Percentiles rank a stretch among this genome's conserved stretches.
Conservation (phyloP, 768 basidiomycete species). For the Tephrocybe sp. region DNA sequence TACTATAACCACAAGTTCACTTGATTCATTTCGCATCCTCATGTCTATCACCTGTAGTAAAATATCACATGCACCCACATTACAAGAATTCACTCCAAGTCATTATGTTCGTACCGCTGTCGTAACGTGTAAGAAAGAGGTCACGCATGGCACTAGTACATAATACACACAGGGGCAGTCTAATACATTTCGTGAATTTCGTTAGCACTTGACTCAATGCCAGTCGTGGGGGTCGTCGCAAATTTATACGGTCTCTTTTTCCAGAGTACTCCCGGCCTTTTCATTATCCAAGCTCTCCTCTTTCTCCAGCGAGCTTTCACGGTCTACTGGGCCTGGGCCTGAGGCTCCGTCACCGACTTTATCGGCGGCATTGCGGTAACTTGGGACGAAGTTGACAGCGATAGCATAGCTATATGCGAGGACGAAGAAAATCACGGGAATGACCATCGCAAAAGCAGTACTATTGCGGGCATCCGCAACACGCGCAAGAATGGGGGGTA, state of each 20-base stretch:
- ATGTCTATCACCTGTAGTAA: too few relatives aligned
- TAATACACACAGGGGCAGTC: neutral
- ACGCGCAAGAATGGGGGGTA: slow-evolving; percentile 30
- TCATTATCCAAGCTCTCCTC: slow-evolving; percentile 13
- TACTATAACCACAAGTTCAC: too few relatives aligned
- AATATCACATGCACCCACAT: too few relatives aligned
- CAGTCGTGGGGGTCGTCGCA: neutral
- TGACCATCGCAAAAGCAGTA: slow-evolving; percentile 34
- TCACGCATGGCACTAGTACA: too few relatives aligned
- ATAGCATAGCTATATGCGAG: slow-evolving; percentile 27
- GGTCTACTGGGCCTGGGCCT: too few relatives aligned
- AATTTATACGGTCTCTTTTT: slow-evolving; percentile 5
- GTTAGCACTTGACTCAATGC: neutral
- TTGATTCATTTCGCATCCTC: too few relatives aligned
- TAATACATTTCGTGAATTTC: neutral
- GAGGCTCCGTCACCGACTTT: slow-evolving; percentile 18
- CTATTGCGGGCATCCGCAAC: slow-evolving; percentile 30
- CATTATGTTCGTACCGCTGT: too few relatives aligned
- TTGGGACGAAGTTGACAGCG: slow-evolving; percentile 30
- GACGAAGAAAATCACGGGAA: slow-evolving; percentile 30
- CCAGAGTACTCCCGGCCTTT: slow-evolving; percentile 8
- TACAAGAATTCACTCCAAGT: too few relatives aligned
- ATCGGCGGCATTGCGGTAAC: slow-evolving; percentile 27
- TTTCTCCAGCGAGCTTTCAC: neutral
- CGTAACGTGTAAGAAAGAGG: too few relatives aligned